A percentile compares a stretch with the other conserved stretches of the same genome.
These are phyloP conservation scores for Lecanicillium sp. DNA, from an alignment of 2,329 filamentous ascomycete species.

Conservation along the genomic window DNA sequence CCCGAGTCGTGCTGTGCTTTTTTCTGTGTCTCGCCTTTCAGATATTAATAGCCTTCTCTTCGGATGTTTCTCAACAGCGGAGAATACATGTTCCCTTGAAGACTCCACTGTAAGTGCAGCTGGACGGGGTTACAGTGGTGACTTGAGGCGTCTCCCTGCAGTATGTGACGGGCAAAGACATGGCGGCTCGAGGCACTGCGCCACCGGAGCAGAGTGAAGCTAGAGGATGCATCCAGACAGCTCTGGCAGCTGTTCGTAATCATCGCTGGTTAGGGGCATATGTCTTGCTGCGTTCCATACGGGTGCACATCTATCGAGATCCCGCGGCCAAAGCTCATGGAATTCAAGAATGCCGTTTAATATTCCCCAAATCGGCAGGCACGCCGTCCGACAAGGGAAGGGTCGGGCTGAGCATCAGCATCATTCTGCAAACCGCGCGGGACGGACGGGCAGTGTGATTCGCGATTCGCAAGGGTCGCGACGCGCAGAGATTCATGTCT, in stretches of 20 bases:
- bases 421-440: neutral
- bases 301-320: neutral
- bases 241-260: neutral
- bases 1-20: neutral
- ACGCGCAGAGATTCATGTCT: neutral
- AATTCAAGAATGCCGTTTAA: neutral
- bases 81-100: neutral
- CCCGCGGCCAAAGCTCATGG: neutral
- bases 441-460: neutral
- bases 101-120: conserved; percentile 2
- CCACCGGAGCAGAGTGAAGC: neutral
- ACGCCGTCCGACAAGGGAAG: neutral
- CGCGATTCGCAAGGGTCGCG: neutral
- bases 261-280: neutral
- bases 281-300: neutral
- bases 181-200: too few species aligned
- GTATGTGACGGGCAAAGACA: neutral
- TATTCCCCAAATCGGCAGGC: neutral
- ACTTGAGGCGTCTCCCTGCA: conserved; percentile 3
- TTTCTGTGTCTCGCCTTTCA: conserved; percentile 1
- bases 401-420: too few species aligned
- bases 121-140: neutral
- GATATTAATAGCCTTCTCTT: conserved; percentile 9
- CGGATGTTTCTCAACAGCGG: conserved; percentile 9
- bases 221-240: neutral